A percentile compares a stretch with the other conserved stretches of the same genome.
These are phyloP conservation scores for Trichosporon sp. DNA, from an alignment of 1,284 basidiomycete species.

Conservation along the genomic window DNA sequence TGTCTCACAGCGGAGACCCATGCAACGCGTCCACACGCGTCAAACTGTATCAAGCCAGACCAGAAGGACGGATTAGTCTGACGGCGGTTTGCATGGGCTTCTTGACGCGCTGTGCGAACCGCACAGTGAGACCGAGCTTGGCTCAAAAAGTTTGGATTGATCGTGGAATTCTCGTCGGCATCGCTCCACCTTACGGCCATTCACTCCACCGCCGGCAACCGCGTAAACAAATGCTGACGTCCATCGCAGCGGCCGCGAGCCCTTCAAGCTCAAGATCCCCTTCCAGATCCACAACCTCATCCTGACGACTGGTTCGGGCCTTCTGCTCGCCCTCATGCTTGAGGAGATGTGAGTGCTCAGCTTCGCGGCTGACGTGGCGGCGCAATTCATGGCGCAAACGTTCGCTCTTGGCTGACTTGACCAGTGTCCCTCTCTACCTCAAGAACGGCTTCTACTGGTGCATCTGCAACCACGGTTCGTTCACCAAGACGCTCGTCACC, in stretches of 20 bases:
- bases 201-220: neutral
- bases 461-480: slow-evolving; percentile 72
- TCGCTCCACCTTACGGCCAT: neutral
- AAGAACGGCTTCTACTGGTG: slow-evolving; percentile 67
- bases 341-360: slow-evolving; percentile 67
- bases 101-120: neutral
- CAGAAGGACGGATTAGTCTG: neutral
- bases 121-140: neutral
- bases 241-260: slow-evolving; percentile 54
- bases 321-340: slow-evolving; percentile 78
- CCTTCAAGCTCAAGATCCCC: slow-evolving; percentile 73
- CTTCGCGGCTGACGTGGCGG: neutral
- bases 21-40: neutral
- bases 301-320: slow-evolving; percentile 72
- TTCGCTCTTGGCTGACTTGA: slow-evolving; percentile 1
- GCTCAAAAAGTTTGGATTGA: neutral
- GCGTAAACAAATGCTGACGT: slow-evolving; percentile 1
- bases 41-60: neutral
- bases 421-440: slow-evolving; percentile 62
- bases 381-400: neutral
- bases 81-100: neutral
- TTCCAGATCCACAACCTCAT: slow-evolving; percentile 92
- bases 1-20: neutral
- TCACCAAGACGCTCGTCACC: slow-evolving; percentile 84
- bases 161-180: neutral